Base-by-base conservation (phyloP, 2,329 filamentous ascomycete genomes). In the Scolecobasidium constrictum region DNA sequence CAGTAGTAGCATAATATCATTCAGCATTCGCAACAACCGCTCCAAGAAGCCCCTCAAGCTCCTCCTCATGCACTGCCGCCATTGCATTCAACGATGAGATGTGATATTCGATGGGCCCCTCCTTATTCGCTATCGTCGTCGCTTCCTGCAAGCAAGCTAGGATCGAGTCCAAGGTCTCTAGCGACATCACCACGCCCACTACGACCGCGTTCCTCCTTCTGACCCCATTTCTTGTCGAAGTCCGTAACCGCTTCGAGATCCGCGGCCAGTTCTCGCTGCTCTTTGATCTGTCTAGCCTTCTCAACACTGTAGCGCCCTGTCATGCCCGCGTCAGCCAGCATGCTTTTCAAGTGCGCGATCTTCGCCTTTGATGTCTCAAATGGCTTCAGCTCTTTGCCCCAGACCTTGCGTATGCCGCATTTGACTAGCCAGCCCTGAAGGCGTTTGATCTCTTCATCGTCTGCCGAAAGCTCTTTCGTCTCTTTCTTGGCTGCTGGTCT, bases 391-490 rank as follows among this genome's bases (percentile, higher is more conserved):
- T 95, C 86, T 49, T 82, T 78, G 40, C 75, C 77, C 90, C 92
- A 96, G 47, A 95, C 75, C 58, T 95, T 96, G 43, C 86, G 82
- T 43, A 95, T 77, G 22, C 90, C 90, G 55, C 90, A 96, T 62
- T 95, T 95, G 36, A 81, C 65, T 5, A 96, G 73, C 61, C 92
- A 86, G 6, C 78, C 76, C 63, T 96, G 90, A 3, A 96, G 69
- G 38, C 80, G 83, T 61, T 94, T 96, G 57, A 95, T 83, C 59
- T 94, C 26, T n/a, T 31, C 26, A 9, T 31, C 26, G 26, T 31
- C 26, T 9, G 26, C 9, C 26, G 26, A 9, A n/a, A 31, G 26
- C n/a, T 31, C 26, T n/a, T 31, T 31, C 26, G 9, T n/a, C 26
- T 7, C 26, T 7, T 7, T 7, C 26, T 31, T 31, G 16, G 42